Conservation (phyloP, 139 green algal genomes). For the Pleodorina starrii region DNA sequence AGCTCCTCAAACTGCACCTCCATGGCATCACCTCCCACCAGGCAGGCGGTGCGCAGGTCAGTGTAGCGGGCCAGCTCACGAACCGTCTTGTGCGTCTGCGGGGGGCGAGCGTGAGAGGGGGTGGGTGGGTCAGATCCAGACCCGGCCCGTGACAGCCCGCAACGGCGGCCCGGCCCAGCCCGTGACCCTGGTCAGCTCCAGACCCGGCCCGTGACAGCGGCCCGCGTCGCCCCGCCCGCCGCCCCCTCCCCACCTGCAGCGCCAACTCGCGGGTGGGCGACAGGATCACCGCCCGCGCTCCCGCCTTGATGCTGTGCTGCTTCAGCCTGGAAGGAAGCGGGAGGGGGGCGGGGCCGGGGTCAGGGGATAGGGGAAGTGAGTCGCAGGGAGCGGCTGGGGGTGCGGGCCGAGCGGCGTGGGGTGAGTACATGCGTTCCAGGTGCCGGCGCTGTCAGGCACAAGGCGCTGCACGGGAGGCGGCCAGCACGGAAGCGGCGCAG, state of each 20-base stretch:
- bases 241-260: constrained; percentile 63
- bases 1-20: constrained; percentile 96
- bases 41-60: constrained; percentile 83
- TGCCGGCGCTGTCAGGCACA: too few species aligned
- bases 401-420: too few species aligned
- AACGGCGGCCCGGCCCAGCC: too few species aligned
- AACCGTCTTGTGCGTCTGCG: constrained; percentile 86
- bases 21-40: constrained; percentile 98
- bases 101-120: background rate
- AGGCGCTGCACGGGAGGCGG: too few species aligned
- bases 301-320: constrained; percentile 83
- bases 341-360: background rate
- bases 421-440: too few species aligned
- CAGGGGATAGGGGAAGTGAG: too few species aligned
- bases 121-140: background rate
- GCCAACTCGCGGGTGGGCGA: constrained; percentile 90
- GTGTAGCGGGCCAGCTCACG: constrained; percentile 77
- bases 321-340: constrained; percentile 72
- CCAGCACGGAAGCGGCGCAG: too few species aligned
- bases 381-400: too few species aligned
- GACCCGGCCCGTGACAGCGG: too few species aligned
- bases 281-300: constrained; percentile 90
- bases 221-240: too few species aligned
- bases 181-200: too few species aligned
- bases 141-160: too few species aligned